Evolutionary conservation across 2,329 filamentous ascomycete genomes (phyloP).

Genomic region (Monilinia fructicola): DNA sequence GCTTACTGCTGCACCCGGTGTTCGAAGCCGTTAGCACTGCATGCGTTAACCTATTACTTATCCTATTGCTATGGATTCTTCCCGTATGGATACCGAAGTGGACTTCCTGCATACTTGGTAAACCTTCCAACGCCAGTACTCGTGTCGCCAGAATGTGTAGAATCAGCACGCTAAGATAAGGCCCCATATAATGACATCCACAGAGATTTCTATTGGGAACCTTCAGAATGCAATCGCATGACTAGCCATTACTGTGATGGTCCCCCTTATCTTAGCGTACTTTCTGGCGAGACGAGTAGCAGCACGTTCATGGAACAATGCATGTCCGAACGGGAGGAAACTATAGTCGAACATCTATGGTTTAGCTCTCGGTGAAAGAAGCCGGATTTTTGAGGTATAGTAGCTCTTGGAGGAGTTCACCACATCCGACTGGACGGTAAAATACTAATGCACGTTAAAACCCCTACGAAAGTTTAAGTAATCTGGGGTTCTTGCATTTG

Average conservation of each 20-base stretch:
- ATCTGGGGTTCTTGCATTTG: constrained; percentile 1
- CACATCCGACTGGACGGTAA: background rate
- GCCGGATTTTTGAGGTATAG: background rate
- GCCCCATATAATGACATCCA: too few relatives aligned
- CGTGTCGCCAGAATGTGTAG: too few relatives aligned
- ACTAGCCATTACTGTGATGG: too few relatives aligned
- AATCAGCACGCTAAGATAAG: too few relatives aligned
- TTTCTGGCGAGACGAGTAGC: too few relatives aligned
- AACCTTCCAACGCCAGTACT: background rate
- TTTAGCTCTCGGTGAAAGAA: background rate
- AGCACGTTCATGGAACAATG: background rate
- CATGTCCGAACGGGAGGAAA: constrained; percentile 10
- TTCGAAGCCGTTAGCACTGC: background rate
- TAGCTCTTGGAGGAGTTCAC: background rate
- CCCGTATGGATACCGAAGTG: background rate
- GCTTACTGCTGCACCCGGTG: background rate
- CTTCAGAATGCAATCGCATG: too few relatives aligned
- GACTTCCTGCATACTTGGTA: background rate
- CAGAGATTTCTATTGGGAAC: too few relatives aligned
- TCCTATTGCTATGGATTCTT: background rate
- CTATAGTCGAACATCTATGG: background rate
- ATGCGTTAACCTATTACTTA: background rate
- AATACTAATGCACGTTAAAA: background rate
- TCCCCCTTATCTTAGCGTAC: too few relatives aligned
- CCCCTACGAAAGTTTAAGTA: background rate